Evolutionary conservation across 2,329 filamentous ascomycete species (phyloP).

Genomic region (Talaromyces sp.): DNA sequence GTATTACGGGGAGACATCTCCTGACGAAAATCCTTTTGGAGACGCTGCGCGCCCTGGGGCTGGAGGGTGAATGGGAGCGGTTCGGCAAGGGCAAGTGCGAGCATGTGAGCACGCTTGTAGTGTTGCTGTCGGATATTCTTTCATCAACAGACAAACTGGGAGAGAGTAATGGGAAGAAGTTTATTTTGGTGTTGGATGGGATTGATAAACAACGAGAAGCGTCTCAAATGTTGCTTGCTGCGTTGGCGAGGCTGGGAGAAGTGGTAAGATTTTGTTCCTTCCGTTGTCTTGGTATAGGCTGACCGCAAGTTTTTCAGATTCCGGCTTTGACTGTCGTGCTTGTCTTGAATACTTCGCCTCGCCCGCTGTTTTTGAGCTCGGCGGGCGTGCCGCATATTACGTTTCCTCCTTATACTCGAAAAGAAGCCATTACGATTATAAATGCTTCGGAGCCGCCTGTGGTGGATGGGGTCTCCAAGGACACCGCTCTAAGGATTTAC

Average conservation of each 20-base stretch:
- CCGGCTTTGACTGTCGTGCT: slow-evolving; percentile 72
- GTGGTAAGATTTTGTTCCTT: slow-evolving; percentile 50
- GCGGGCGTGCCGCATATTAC: slow-evolving; percentile 69
- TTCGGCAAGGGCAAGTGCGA: slow-evolving; percentile 63
- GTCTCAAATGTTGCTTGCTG: slow-evolving; percentile 71
- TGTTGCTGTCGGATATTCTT: slow-evolving; percentile 56
- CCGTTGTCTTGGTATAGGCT: neutral
- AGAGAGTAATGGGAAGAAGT: slow-evolving; percentile 45
- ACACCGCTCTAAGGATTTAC: slow-evolving; percentile 33
- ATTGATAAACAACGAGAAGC: slow-evolving; percentile 81
- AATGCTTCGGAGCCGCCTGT: slow-evolving; percentile 47
- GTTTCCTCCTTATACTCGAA: slow-evolving; percentile 78
- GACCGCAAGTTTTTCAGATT: slow-evolving; percentile 53
- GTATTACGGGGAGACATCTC: slow-evolving; percentile 42
- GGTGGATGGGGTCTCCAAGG: slow-evolving; percentile 25
- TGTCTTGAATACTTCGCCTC: slow-evolving; percentile 64
- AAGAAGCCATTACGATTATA: slow-evolving; percentile 74
- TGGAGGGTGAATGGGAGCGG: slow-evolving; percentile 38
- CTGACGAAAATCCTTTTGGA: slow-evolving; percentile 42
- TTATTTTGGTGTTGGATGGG: slow-evolving; percentile 81
- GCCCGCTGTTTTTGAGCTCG: slow-evolving; percentile 64
- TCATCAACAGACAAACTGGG: neutral
- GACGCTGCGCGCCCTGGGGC: slow-evolving; percentile 30
- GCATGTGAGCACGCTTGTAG: slow-evolving; percentile 69
- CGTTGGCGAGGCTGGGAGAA: slow-evolving; percentile 75